Conservation (phyloP, 371 early-diverging fungal genomes). For the Amoeboaphelidium protococcarum region DNA sequence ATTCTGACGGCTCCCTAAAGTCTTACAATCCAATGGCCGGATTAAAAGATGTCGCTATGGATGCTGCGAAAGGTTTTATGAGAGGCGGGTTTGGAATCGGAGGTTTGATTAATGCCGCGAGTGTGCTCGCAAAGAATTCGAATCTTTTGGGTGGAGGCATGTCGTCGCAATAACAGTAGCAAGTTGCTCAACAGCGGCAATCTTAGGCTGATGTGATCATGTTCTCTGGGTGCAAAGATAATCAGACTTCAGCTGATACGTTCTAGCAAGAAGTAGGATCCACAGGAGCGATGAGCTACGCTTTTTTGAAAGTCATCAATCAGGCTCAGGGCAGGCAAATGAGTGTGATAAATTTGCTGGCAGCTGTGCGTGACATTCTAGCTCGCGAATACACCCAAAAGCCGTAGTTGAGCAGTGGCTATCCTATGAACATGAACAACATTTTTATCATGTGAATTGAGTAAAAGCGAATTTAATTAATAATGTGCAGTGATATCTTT, state of each 20-base stretch:
- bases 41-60: neutral
- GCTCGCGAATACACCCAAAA: conserved; percentile 36
- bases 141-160: conserved; percentile 4
- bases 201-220: conserved; percentile 53
- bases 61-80: conserved; percentile 1
- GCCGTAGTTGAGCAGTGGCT: conserved; percentile 51
- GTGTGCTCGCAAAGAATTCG: conserved; percentile 6
- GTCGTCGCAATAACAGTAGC: conserved; percentile 14
- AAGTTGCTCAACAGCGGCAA: conserved; percentile 17
- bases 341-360: conserved; percentile 15
- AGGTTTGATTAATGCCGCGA: neutral
- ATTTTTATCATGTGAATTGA: too few species aligned
- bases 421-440: conserved; percentile 53
- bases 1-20: conserved; percentile 21
- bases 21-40: conserved; percentile 3
- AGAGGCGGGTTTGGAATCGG: conserved; percentile 3
- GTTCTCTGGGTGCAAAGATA: conserved; percentile 73
- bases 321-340: conserved; percentile 18
- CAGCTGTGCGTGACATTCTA: conserved; percentile 26
- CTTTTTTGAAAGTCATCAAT: conserved; percentile 31
- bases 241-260: conserved; percentile 67
- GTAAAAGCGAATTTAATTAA: too few species aligned
- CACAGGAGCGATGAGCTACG: conserved; percentile 68
- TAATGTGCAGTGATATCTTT: too few species aligned
- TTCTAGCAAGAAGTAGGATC: conserved; percentile 18